Conservation (phyloP, 2,329 filamentous ascomycete species). For the Madurella mycetomatis region DNA sequence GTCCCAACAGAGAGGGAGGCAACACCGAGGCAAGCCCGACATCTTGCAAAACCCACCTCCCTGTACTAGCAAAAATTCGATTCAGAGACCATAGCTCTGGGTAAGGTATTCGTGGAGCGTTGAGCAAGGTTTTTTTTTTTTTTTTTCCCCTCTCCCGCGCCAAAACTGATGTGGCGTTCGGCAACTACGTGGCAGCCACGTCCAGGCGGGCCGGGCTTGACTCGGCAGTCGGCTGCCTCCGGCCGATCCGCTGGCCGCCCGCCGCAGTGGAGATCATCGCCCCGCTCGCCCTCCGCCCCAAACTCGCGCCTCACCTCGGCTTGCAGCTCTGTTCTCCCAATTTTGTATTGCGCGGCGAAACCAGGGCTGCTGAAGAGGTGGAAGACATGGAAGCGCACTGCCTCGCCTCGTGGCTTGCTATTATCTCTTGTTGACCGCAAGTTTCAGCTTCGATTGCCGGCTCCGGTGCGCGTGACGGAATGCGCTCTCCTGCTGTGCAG, state of each 20-base stretch:
- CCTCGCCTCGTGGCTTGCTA: neutral
- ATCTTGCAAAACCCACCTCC: no score
- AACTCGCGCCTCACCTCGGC: neutral
- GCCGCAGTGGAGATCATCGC: neutral
- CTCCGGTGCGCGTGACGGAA: neutral
- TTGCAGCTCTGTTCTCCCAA: neutral
- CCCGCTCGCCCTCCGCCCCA: neutral
- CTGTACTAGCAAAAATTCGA: neutral
- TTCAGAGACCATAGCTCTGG: neutral
- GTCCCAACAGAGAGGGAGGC: no score
- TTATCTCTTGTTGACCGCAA: neutral
- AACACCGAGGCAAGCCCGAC: no score
- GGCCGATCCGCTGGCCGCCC: neutral
- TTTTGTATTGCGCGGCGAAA: neutral
- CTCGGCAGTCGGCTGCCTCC: conserved; percentile 13
- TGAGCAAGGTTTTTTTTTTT: no score
- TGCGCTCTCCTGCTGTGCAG: neutral
- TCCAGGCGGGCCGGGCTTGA: conserved; percentile 1
- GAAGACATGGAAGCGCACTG: neutral
- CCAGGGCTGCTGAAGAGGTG: neutral
- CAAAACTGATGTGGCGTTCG: neutral
- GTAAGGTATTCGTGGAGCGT: no score
- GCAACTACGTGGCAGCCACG: conserved; percentile 11
- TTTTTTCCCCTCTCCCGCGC: no score
- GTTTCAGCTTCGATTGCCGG: conserved; percentile 11